Conservation (phyloP, 306 rosid species). For the Casuarina glauca region DNA sequence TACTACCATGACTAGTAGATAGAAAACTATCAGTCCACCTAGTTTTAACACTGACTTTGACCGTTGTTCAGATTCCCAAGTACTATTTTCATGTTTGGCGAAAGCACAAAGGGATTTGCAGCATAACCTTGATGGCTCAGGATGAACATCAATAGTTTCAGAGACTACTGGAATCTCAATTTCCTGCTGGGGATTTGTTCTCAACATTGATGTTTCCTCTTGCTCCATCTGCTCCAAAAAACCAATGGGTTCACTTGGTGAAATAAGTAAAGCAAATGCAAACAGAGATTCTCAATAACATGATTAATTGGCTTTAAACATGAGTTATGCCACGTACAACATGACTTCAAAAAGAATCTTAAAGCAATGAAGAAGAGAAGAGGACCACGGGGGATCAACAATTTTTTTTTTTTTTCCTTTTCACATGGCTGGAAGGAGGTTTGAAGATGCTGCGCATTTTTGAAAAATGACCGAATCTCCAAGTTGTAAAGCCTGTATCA, state of each 20-base stretch:
- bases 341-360: background rate
- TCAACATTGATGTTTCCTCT: conserved; percentile 39
- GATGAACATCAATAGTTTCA: conserved; percentile 32
- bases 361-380: background rate
- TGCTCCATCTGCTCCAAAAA: conserved; percentile 53
- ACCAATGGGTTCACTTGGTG: background rate
- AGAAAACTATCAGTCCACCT: conserved; percentile 56
- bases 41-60: conserved; percentile 69
- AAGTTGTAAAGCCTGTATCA: background rate
- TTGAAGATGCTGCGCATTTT: background rate
- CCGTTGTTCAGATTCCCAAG: conserved; percentile 49
- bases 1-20: conserved; percentile 59
- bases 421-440: background rate
- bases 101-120: conserved; percentile 58
- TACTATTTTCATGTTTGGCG: conserved; percentile 44
- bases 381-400: background rate
- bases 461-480: background rate
- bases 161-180: conserved; percentile 41
- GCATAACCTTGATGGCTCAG: conserved; percentile 28
- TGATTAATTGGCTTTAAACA: background rate
- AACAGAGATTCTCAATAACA: background rate
- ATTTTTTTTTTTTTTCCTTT: background rate
- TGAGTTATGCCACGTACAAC: background rate
- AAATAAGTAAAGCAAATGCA: conserved; percentile 9
- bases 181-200: conserved; percentile 37